phyloP scores from a whole-genome alignment of 768 basidiomycete species.

The Pleurotus citrinopileatus region DNA sequence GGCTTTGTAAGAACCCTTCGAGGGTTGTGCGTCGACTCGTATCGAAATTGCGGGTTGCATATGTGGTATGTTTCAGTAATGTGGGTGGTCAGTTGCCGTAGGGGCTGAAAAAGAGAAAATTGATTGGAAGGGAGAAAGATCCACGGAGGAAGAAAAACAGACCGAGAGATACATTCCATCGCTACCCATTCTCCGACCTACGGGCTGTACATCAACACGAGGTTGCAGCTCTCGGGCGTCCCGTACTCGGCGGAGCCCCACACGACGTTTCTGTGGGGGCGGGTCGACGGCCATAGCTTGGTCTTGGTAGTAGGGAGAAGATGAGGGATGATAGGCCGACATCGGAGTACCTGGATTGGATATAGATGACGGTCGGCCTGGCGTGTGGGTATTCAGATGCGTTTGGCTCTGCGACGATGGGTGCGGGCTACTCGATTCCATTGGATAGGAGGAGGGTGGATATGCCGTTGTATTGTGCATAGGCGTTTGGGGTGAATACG shows the following conservation, averaged over 20 bases:
- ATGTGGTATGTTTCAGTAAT: constrained; percentile 90
- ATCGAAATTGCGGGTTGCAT: constrained; percentile 93
- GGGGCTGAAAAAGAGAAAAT: constrained; percentile 35
- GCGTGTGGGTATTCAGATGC: constrained; percentile 47
- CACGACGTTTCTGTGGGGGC: constrained; percentile 56
- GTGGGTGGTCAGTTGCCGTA: constrained; percentile 74
- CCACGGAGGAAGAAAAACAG: constrained; percentile 28
- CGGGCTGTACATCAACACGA: constrained; percentile 56
- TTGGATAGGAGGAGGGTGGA: constrained; percentile 46
- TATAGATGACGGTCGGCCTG: constrained; percentile 51
- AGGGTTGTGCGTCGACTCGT: constrained; percentile 93
- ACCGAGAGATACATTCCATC: constrained; percentile 81
- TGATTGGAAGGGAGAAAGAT: background rate
- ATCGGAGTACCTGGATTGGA: constrained; percentile 75
- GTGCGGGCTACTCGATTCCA: constrained; percentile 66
- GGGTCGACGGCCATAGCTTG: constrained; percentile 73
- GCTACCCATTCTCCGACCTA: constrained; percentile 74
- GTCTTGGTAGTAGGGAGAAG: constrained; percentile 58
- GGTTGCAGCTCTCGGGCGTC: constrained; percentile 78
- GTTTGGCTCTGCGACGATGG: constrained; percentile 48
- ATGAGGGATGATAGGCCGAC: constrained; percentile 54
- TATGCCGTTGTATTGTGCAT: constrained; percentile 32
- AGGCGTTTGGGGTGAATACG: constrained; percentile 55
- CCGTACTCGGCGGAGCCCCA: constrained; percentile 79
- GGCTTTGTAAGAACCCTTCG: constrained; percentile 97